phyloP scores from a whole-genome alignment of 176 grass and related monocot species.

The Tillandsia leiboldiana region DNA sequence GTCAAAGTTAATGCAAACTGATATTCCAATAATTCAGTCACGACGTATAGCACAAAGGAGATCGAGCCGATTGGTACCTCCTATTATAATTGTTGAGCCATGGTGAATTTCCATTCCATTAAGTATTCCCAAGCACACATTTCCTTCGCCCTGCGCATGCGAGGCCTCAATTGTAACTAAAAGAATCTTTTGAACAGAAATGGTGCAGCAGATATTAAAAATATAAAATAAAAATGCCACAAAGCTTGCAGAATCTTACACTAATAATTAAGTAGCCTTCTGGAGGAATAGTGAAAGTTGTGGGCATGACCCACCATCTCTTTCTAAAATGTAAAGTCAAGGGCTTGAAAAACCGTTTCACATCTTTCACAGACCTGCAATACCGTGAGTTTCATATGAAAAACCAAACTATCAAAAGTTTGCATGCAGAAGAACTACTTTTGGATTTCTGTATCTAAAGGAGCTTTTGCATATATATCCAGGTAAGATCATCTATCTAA shows the following conservation, averaged over 20 bases:
- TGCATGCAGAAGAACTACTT: not conserved
- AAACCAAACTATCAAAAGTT: constrained; percentile 6
- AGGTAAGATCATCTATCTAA: too few relatives aligned
- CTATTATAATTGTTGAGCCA: constrained; percentile 59
- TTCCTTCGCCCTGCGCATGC: constrained; percentile 61
- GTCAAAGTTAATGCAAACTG: not conserved
- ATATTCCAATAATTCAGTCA: not conserved
- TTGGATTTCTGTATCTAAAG: too few relatives aligned
- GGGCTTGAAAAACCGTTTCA: constrained; percentile 69
- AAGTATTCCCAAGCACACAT: constrained; percentile 76
- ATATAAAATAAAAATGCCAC: not conserved
- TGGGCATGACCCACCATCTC: constrained; percentile 51
- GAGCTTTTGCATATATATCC: too few relatives aligned
- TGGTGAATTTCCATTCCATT: constrained; percentile 52
- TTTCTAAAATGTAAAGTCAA: constrained; percentile 61
- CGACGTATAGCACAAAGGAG: not conserved
- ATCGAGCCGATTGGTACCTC: constrained; percentile 41
- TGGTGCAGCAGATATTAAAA: not conserved
- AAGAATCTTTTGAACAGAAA: constrained; percentile 2
- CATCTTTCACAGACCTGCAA: constrained; percentile 66
- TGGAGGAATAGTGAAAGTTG: constrained; percentile 48
- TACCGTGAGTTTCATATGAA: constrained; percentile 10
- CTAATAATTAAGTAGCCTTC: constrained; percentile 72
- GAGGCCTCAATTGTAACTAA: not conserved
- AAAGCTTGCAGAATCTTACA: constrained; percentile 30